phyloP scores from a whole-genome alignment of 257 asterid genomes.

The Solanum etuberosum region DNA sequence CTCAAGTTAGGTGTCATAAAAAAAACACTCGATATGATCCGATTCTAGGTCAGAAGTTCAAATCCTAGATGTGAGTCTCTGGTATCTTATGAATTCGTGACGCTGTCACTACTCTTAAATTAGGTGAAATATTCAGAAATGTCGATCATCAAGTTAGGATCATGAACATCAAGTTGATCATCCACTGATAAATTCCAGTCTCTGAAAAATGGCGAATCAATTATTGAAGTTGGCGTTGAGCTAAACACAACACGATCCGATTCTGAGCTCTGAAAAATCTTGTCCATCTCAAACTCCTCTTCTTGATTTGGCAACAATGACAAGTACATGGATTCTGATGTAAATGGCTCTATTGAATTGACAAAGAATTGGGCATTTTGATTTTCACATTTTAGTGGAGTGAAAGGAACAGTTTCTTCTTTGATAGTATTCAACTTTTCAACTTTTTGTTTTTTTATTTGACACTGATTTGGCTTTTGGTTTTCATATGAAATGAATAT shows the following conservation, averaged over 20 bases:
- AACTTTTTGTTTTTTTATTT: not conserved
- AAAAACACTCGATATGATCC: not conserved
- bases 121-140: not conserved
- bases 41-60: not conserved
- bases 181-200: not conserved
- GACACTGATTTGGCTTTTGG: constrained; percentile 6
- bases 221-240: not conserved
- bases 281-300: constrained; percentile 15
- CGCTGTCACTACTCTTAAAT: not conserved
- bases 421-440: not conserved
- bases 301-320: constrained; percentile 23
- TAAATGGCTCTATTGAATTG: constrained; percentile 4
- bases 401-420: not conserved
- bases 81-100: not conserved
- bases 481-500: not conserved
- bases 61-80: not conserved
- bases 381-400: not conserved
- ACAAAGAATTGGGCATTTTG: constrained; percentile 14
- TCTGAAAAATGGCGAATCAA: not conserved
- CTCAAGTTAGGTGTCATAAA: constrained; percentile 6
- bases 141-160: not conserved
- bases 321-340: constrained; percentile 33
- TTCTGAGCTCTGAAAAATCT: constrained; percentile 13
- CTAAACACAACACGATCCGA: constrained; percentile 25
- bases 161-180: not conserved